phyloP scores from a whole-genome alignment of 345 rosid genomes.

The Acer saccharum region DNA sequence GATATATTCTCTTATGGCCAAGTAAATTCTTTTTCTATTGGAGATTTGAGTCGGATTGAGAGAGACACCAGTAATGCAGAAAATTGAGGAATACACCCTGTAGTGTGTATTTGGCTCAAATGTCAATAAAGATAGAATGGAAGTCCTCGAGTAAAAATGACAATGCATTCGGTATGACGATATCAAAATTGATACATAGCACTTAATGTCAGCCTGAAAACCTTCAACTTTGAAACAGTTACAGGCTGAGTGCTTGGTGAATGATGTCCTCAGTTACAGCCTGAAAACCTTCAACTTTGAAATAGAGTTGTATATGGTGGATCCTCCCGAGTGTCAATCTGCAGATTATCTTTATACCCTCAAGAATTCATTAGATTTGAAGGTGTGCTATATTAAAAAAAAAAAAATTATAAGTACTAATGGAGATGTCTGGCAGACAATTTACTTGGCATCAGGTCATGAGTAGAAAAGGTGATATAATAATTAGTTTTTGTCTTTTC shows the following conservation, averaged over 20 bases:
- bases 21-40: neutral
- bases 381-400: neutral
- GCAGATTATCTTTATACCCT: neutral
- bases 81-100: neutral
- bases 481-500: neutral
- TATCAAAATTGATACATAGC: conserved; percentile 7
- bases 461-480: neutral
- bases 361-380: neutral
- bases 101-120: neutral
- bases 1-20: neutral
- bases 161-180: neutral
- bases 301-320: neutral
- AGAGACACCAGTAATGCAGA: neutral
- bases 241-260: neutral
- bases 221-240: neutral
- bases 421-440: neutral
- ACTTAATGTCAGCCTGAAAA: neutral
- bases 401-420: neutral
- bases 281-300: neutral
- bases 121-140: neutral
- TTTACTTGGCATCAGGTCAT: conserved; percentile 6
- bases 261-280: neutral
- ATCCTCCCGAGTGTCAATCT: neutral
- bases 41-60: neutral
- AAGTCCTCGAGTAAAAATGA: neutral